Conservation (phyloP, 495 filamentous ascomycete genomes). For the Cryomyces minteri region DNA sequence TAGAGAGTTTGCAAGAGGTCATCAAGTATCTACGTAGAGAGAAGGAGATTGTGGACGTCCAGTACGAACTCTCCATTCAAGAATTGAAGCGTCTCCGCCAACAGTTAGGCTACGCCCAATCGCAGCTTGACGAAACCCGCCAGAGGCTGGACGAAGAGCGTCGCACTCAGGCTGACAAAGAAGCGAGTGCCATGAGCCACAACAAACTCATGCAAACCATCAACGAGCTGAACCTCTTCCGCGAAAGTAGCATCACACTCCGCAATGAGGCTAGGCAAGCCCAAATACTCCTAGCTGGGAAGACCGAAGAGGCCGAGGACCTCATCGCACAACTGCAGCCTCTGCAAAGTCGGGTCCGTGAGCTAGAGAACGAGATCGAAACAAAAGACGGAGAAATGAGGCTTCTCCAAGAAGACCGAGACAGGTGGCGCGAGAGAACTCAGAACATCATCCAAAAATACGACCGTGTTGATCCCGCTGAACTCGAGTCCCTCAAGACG, state of each 20-base stretch:
- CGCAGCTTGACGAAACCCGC: constrained; percentile 68
- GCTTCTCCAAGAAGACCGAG: constrained; percentile 68
- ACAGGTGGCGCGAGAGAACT: constrained; percentile 80
- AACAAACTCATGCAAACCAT: constrained; percentile 84
- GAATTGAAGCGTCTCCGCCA: constrained; percentile 76
- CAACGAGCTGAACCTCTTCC: constrained; percentile 83
- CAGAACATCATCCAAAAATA: constrained; percentile 93
- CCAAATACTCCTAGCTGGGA: constrained; percentile 53
- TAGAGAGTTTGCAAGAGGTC: constrained; percentile 68
- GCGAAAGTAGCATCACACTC: constrained; percentile 78
- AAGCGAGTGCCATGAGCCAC: constrained; percentile 51
- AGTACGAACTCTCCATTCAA: constrained; percentile 72
- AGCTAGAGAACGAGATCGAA: constrained; percentile 61
- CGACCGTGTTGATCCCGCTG: constrained; percentile 81
- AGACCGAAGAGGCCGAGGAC: constrained; percentile 52
- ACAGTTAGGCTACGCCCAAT: constrained; percentile 70
- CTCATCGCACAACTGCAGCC: constrained; percentile 63
- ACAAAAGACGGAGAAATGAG: constrained; percentile 73
- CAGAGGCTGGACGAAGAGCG: constrained; percentile 80
- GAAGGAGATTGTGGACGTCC: constrained; percentile 93
- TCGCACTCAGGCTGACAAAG: constrained; percentile 50
- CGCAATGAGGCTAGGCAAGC: constrained; percentile 69
- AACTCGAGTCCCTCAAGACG: constrained; percentile 70
- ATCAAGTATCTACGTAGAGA: constrained; percentile 84
- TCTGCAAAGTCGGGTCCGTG: constrained; percentile 53